Base-by-base conservation (phyloP, 2,329 filamentous ascomycete species). In the Colletotrichum sp. region DNA sequence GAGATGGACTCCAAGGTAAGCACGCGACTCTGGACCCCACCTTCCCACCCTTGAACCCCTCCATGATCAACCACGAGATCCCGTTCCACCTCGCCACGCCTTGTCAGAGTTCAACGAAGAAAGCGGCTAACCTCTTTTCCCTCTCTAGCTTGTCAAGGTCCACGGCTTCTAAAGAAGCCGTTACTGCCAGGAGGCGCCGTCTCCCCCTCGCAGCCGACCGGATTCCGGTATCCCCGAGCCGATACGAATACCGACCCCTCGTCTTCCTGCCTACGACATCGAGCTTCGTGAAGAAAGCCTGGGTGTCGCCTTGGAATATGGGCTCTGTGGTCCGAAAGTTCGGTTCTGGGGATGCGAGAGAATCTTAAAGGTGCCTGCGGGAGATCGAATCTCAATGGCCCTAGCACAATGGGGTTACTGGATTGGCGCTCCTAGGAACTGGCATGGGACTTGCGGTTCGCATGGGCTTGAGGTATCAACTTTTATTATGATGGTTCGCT, bases 1-100 rank as follows among this genome's bases (percentile, higher is more conserved):
- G 94, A 94, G 86, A 92, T 97, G 84, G 94, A 97, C 88, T 91
- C 92, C 85, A 96, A 97, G 92, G 77, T 77, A 66, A 57, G 71
- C 30, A 21, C 18, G 18, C 63, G 64, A 28, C 67, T 24, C 24
- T 30, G 21, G 34, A 24, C 21, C n/a, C 21, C n/a, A 21, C 32
- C 6, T 48, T 16, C 30, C 24, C 28, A 12, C 28, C 21, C 13
- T 34, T 26, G 13, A 61, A 61, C 26, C 30, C 60, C 16, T 61
- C 18, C 48, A 52, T 26, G 43, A 72, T 30, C 39, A 30, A 36
- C 21, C 13, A 24, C 24, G 28, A 26, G 36, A 39, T 68, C 63
- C 39, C 52, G 30, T 39, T 21, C 18, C 48, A 30, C 5, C 59
- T 9, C 30, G n/a, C 34, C 14, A 26, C 18, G 39, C 18, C 39